These are phyloP conservation scores for Saccharomycopsis oosterbeekiorum DNA, from an alignment of 805 yeast species.

Conservation along the genomic window DNA sequence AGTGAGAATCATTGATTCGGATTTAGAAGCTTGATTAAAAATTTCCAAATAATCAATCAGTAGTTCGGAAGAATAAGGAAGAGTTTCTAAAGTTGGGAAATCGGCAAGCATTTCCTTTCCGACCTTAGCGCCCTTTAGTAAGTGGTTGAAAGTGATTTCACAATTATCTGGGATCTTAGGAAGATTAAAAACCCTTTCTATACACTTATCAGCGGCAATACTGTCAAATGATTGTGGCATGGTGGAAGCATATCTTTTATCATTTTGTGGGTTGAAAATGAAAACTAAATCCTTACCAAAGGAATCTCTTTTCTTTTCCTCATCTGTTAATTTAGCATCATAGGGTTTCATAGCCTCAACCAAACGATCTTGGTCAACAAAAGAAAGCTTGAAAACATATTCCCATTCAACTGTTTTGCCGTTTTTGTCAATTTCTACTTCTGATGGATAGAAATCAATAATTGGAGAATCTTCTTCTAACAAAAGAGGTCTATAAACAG, in stretches of 20 bases:
- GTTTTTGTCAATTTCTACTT: slow-evolving; percentile 80
- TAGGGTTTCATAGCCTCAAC: slow-evolving; percentile 62
- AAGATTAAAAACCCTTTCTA: slow-evolving; percentile 45
- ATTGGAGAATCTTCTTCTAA: slow-evolving; percentile 79
- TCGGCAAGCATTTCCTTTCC: slow-evolving; percentile 79
- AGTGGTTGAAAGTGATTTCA: slow-evolving; percentile 33
- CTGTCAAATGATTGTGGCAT: slow-evolving; percentile 68
- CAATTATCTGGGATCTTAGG: slow-evolving; percentile 32
- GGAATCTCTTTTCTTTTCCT: slow-evolving; percentile 64
- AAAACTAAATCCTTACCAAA: slow-evolving; percentile 65
- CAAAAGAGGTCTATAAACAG: slow-evolving; percentile 72
- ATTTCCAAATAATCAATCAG: slow-evolving; percentile 57
- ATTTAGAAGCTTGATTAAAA: slow-evolving; percentile 77
- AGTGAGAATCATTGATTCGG: slow-evolving; percentile 67
- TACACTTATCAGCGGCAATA: slow-evolving; percentile 69
- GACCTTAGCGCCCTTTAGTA: slow-evolving; percentile 52
- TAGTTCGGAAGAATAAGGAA: slow-evolving; percentile 49
- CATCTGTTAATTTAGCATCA: slow-evolving; percentile 52
- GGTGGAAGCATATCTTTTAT: slow-evolving; percentile 61
- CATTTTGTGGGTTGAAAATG: slow-evolving; percentile 66
- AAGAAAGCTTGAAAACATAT: slow-evolving; percentile 86
- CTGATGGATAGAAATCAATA: slow-evolving; percentile 80
- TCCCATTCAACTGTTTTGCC: slow-evolving; percentile 98
- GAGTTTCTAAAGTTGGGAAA: slow-evolving; percentile 72
- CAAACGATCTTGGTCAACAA: slow-evolving; percentile 77